Evolutionary conservation across 2,329 filamentous ascomycete genomes (phyloP).

Genomic region (Zasmidium citrigriseum): DNA sequence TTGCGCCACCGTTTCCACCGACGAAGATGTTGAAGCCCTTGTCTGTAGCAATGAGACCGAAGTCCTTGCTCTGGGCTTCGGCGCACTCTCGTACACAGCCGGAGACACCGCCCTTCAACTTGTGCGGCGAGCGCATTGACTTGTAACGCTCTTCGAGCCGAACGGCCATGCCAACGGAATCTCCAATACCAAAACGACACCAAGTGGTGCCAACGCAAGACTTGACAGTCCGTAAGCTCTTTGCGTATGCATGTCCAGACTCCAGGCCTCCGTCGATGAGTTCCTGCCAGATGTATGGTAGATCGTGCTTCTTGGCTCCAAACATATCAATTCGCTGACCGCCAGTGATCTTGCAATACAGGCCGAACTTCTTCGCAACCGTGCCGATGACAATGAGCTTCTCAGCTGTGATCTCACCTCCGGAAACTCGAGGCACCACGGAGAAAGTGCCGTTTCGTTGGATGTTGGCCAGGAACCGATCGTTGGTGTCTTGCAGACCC

Average conservation of each 20-base stretch:
- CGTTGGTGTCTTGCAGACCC: conserved; percentile 87
- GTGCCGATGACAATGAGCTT: conserved; percentile 81
- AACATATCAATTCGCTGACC: conserved; percentile 93
- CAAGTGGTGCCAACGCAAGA: conserved; percentile 88
- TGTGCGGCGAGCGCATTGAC: conserved; percentile 84
- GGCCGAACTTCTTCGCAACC: conserved; percentile 78
- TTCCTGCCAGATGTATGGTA: conserved; percentile 77
- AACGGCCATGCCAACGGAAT: conserved; percentile 89
- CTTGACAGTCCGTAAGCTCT: conserved; percentile 85
- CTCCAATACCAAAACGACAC: conserved; percentile 86
- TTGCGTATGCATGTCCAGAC: conserved; percentile 86
- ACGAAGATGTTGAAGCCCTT: conserved; percentile 95
- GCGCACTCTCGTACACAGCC: conserved; percentile 92
- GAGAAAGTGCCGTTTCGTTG: conserved; percentile 90
- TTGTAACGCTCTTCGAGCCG: conserved; percentile 89
- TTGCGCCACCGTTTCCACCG: conserved; percentile 84
- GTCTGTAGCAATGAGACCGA: conserved; percentile 87
- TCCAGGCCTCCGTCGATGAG: conserved; percentile 85
- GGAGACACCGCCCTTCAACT: conserved; percentile 81
- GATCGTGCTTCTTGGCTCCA: conserved; percentile 82
- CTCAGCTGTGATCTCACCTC: conserved; percentile 84
- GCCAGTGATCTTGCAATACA: conserved; percentile 92
- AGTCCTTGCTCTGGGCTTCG: conserved; percentile 91
- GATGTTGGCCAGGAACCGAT: conserved; percentile 84
- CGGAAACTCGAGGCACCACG: conserved; percentile 79